Evolutionary conservation across 2,329 filamentous ascomycete genomes (phyloP), one percentile per base, ranked within the genome.

Genomic region (Epichloe coenophiala): DNA sequence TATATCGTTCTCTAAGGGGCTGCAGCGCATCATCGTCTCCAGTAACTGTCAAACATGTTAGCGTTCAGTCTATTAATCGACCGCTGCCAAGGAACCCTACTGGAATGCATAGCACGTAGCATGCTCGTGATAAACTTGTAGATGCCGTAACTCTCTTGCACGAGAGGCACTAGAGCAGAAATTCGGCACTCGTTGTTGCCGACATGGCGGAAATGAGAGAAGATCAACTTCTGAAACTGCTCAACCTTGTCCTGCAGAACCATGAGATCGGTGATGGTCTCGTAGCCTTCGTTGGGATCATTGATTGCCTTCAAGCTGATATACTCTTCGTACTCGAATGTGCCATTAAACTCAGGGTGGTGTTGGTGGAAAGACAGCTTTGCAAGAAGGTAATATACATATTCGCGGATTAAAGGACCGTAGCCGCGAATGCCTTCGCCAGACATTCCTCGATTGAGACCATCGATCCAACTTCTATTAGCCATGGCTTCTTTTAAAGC

Each of bases 71-170:
- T 33, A 38, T 49, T 5, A 9, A 12, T 13, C 39, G 9, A 13
- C 13, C 31, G 19, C 13, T 19, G 35, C 37, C 7, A 17, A 31
- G 11, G 2, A 35, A 15, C 71, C 83, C 63, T 73, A 90, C 86
- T 89, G 3, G 87, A 91, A 66, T 98, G 91, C 90, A 98, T 96
- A 15, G 93, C 93, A 51, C 93, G 81, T 55, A 98, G 71, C 93
- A 98, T 98, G 84, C 93, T 98, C 0, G 93, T 98, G 57, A 96
- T 90, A 66, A 98, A 98, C 69, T 97, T 97, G 76, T 98, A 98
- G 59, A 98, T 97, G 45, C 93, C 93, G 68, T 97, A 98, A 65
- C 89, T 97, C 72, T 98, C 93, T 65, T 95, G 88, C 3, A 98
- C 93, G 42, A 98, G 73, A 2, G 90, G 88, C 21, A 97, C 90